Percentiles rank a stretch among this genome's conserved stretches.
phyloP scores from a whole-genome alignment of 73 alveolate genomes.

The Paramecium sexaurelia region DNA sequence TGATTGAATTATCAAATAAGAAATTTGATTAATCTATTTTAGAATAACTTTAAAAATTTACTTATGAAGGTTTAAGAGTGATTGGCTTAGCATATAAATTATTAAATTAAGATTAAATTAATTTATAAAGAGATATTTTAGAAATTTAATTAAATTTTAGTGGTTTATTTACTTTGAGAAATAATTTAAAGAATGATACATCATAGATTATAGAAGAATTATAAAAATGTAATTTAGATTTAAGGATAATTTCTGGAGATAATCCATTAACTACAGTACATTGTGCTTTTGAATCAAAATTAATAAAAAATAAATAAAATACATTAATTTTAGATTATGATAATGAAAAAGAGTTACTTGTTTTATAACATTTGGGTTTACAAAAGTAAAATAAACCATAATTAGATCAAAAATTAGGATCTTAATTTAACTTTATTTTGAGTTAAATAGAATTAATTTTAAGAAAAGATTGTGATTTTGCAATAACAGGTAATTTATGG shows the following conservation, averaged over 20 bases:
- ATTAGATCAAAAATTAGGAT: neutral
- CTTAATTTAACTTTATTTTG: neutral
- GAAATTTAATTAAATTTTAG: slow-evolving; percentile 73
- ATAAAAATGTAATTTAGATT: slow-evolving; percentile 57
- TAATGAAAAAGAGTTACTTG: neutral
- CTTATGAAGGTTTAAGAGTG: slow-evolving; percentile 48
- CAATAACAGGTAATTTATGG: slow-evolving; percentile 37
- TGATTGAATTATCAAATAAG: slow-evolving; percentile 76
- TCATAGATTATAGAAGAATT: slow-evolving; percentile 66
- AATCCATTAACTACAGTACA: slow-evolving; percentile 82
- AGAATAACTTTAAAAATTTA: slow-evolving; percentile 63
- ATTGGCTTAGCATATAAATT: slow-evolving; percentile 46
- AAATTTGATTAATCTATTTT: slow-evolving; percentile 55
- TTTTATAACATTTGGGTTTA: neutral
- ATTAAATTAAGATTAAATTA: neutral
- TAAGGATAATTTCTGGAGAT: slow-evolving; percentile 82
- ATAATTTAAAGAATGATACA: slow-evolving; percentile 74
- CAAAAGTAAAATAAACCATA: neutral
- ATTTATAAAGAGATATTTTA: slow-evolving; percentile 58
- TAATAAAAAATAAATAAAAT: neutral
- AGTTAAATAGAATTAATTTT: neutral
- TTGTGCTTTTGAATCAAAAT: slow-evolving; percentile 60
- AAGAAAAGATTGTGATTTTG: neutral
- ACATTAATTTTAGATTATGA: neutral
- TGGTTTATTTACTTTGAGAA: slow-evolving; percentile 78